Evolutionary conservation across 108 stramenopile genomes (phyloP).

Genomic region (Discostella pseudostelligera): DNA sequence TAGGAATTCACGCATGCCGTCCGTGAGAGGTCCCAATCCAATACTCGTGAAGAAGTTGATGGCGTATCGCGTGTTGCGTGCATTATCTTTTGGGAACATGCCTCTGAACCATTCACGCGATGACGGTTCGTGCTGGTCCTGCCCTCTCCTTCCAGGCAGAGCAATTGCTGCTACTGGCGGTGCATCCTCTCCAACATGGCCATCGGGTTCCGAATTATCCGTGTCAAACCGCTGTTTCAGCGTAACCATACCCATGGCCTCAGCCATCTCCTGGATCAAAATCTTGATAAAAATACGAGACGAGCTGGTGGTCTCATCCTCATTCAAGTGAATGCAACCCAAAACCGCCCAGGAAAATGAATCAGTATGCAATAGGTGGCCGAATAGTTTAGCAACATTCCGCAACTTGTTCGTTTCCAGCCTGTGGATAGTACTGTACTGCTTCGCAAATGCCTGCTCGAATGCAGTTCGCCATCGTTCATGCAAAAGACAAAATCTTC

Average conservation of each 20-base stretch:
- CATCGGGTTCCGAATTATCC: slow-evolving; percentile 59
- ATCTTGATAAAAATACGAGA: slow-evolving; percentile 99
- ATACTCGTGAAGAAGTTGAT: slow-evolving; percentile 99
- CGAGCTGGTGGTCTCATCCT: slow-evolving; percentile 96
- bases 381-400: slow-evolving; percentile 98
- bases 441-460: slow-evolving; percentile 75
- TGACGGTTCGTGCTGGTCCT: slow-evolving; percentile 33
- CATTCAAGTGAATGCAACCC: slow-evolving; percentile 87
- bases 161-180: slow-evolving; percentile 11
- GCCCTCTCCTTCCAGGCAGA: neutral
- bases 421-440: slow-evolving; percentile 94
- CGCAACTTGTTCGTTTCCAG: slow-evolving; percentile 98
- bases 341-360: slow-evolving; percentile 96
- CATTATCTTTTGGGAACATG: slow-evolving; percentile 95
- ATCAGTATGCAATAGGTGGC: slow-evolving; percentile 96
- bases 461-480: slow-evolving; percentile 91
- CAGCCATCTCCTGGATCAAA: slow-evolving; percentile 94
- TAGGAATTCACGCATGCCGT: slow-evolving; percentile 92
- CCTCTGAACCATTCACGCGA: slow-evolving; percentile 84
- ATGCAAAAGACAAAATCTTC: slow-evolving; percentile 92
- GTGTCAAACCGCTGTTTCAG: slow-evolving; percentile 87
- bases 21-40: slow-evolving; percentile 97
- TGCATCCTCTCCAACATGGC: slow-evolving; percentile 17
- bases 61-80: slow-evolving; percentile 95
- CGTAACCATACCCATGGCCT: slow-evolving; percentile 91